These are phyloP conservation scores for Fusarium pseudocircinatum DNA, from an alignment of 2,329 filamentous ascomycete species.

Conservation along the genomic window DNA sequence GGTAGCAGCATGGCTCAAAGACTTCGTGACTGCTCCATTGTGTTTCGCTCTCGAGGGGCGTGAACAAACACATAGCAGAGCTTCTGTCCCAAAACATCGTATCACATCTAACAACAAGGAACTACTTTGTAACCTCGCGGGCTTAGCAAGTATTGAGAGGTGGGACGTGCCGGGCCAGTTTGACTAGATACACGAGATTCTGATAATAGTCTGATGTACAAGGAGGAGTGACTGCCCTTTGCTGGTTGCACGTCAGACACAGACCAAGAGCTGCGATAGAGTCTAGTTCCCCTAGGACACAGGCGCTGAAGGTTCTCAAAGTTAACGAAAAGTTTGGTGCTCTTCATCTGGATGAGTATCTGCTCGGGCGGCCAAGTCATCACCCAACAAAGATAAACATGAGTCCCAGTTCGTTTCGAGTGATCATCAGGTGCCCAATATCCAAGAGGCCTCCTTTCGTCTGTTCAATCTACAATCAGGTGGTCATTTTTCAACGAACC, in stretches of 20 bases:
- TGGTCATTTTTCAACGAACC: neutral
- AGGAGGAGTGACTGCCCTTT: neutral
- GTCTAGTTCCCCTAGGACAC: neutral
- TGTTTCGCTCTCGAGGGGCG: neutral
- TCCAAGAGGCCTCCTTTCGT: too few species aligned
- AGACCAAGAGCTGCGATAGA: neutral
- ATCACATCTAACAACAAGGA: too few species aligned
- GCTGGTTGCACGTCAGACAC: neutral
- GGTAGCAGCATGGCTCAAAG: neutral
- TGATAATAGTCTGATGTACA: neutral
- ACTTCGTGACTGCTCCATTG: fast-evolving
- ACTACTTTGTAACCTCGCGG: fast-evolving
- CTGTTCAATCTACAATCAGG: too few species aligned
- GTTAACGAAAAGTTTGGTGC: fast-evolving
- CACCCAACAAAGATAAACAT: too few species aligned
- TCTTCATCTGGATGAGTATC: neutral
- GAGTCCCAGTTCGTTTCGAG: fast-evolving
- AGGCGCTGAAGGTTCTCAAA: too few species aligned
- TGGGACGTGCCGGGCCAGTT: neutral
- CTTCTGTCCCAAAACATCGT: neutral
- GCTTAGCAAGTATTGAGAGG: neutral
- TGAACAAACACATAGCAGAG: fast-evolving
- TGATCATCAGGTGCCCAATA: fast-evolving
- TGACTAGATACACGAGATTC: neutral
- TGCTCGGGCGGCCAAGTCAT: too few species aligned